Percentiles rank a stretch among this genome's conserved stretches.
phyloP scores from a whole-genome alignment of 148 eudicot species.

The Silene conica region DNA sequence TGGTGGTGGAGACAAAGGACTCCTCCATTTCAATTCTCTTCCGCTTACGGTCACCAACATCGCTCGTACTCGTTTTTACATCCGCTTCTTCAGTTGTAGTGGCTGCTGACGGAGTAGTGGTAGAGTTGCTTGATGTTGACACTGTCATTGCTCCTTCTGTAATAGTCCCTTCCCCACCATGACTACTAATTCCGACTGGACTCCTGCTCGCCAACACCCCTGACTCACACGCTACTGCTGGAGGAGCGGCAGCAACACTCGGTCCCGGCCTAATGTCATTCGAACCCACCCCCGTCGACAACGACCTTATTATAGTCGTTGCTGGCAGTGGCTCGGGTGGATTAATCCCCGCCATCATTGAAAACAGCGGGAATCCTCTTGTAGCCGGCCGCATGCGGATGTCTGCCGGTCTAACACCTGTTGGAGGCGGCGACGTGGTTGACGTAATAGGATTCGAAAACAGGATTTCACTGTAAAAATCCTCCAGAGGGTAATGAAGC shows the following conservation, averaged over 20 bases:
- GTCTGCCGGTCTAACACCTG: slow-evolving; percentile 6
- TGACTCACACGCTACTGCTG: slow-evolving; percentile 11
- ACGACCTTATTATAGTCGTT: slow-evolving; percentile 21
- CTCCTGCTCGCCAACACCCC: slow-evolving; percentile 15
- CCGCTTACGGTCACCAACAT: slow-evolving; percentile 39
- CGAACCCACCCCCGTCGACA: slow-evolving; percentile 48
- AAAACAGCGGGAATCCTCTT: slow-evolving; percentile 41
- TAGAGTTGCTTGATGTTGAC: slow-evolving; percentile 42
- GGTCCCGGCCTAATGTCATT: neutral
- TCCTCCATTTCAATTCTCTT: slow-evolving; percentile 43
- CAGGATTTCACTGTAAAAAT: slow-evolving; percentile 46
- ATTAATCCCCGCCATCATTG: slow-evolving; percentile 27
- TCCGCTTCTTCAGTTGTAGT: slow-evolving; percentile 29
- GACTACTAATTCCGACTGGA: neutral
- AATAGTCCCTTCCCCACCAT: slow-evolving; percentile 25
- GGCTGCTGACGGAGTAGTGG: slow-evolving; percentile 34
- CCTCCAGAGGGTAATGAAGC: slow-evolving; percentile 60
- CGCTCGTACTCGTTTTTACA: slow-evolving; percentile 14
- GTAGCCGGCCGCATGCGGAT: neutral
- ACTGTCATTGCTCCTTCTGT: slow-evolving; percentile 31
- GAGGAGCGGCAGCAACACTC: slow-evolving; percentile 10
- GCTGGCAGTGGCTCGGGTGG: slow-evolving; percentile 15
- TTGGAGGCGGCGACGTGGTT: slow-evolving; percentile 14
- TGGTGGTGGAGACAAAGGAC: slow-evolving; percentile 4
- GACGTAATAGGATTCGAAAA: slow-evolving; percentile 21